phyloP scores from a whole-genome alignment of 495 filamentous ascomycete genomes.

The Acidiella bohemica region DNA sequence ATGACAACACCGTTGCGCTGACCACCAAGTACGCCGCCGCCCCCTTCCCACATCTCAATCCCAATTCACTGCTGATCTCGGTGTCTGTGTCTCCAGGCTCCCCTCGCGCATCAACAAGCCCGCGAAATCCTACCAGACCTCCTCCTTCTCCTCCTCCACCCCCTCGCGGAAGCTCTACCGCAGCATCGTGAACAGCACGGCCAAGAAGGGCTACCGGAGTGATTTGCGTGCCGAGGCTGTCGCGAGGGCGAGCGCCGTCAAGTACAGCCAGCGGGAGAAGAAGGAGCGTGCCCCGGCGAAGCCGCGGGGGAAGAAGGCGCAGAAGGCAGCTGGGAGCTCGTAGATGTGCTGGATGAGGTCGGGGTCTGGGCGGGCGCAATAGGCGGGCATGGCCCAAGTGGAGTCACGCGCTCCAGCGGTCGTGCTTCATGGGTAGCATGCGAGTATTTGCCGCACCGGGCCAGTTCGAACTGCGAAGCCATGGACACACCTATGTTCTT shows the following conservation, averaged over 20 bases:
- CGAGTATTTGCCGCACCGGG: too few relatives aligned
- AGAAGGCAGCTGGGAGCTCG: constrained; percentile 48
- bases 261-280: constrained; percentile 58
- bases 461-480: too few relatives aligned
- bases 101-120: constrained; percentile 53
- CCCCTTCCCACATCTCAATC: background rate
- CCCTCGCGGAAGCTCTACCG: constrained; percentile 63
- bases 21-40: constrained; percentile 5
- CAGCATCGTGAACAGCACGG: constrained; percentile 61
- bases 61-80: background rate
- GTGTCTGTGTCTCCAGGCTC: constrained; percentile 64
- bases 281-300: constrained; percentile 61
- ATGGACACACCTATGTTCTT: too few relatives aligned
- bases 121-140: constrained; percentile 35
- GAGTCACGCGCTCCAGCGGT: too few relatives aligned
- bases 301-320: constrained; percentile 68
- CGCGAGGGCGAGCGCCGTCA: constrained; percentile 77
- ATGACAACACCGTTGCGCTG: constrained; percentile 11
- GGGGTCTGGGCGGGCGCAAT: too few relatives aligned
- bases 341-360: too few relatives aligned
- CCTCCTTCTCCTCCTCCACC: constrained; percentile 51
- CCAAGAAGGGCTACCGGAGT: constrained; percentile 59
- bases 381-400: too few relatives aligned
- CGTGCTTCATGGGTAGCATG: too few relatives aligned
- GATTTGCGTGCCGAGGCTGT: constrained; percentile 81